phyloP scores from a whole-genome alignment of 1,139 yeast species.

The Protomyces lactucae-debilis region DNA sequence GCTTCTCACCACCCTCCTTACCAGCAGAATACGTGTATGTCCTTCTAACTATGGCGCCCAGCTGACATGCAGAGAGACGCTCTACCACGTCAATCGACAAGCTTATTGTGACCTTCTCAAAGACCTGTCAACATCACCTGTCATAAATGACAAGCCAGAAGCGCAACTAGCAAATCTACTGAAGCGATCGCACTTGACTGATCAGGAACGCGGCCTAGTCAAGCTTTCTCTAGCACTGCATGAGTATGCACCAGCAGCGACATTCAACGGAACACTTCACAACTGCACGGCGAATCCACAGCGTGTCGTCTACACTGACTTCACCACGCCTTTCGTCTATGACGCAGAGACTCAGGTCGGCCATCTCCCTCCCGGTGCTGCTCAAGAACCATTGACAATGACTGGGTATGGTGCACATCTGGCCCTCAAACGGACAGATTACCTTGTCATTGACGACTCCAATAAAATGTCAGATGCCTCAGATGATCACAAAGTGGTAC shows the following conservation, averaged over 20 bases:
- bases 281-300: conserved; percentile 43
- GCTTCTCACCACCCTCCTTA: conserved; percentile 5
- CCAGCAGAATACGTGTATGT: conserved; percentile 1
- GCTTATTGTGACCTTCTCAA: conserved; percentile 49
- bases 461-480: background rate
- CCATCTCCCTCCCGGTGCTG: background rate
- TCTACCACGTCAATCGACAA: conserved; percentile 49
- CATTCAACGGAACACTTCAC: conserved; percentile 37
- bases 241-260: conserved; percentile 36
- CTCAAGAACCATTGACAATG: conserved; percentile 34
- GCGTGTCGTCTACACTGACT: conserved; percentile 5
- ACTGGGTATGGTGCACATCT: conserved; percentile 66
- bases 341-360: background rate
- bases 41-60: conserved; percentile 1
- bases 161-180: background rate
- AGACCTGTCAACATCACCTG: conserved; percentile 39
- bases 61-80: conserved; percentile 45
- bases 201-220: conserved; percentile 10
- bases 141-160: background rate
- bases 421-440: conserved; percentile 59
- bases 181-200: background rate
- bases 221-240: conserved; percentile 34
- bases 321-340: conserved; percentile 5
- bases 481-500: conserved; percentile 8
- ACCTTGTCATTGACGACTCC: conserved; percentile 59